A percentile compares a stretch with the other conserved stretches of the same genome.
Evolutionary conservation across 129 eudicot genomes (phyloP).

Genomic region (Lonicera japonica): DNA sequence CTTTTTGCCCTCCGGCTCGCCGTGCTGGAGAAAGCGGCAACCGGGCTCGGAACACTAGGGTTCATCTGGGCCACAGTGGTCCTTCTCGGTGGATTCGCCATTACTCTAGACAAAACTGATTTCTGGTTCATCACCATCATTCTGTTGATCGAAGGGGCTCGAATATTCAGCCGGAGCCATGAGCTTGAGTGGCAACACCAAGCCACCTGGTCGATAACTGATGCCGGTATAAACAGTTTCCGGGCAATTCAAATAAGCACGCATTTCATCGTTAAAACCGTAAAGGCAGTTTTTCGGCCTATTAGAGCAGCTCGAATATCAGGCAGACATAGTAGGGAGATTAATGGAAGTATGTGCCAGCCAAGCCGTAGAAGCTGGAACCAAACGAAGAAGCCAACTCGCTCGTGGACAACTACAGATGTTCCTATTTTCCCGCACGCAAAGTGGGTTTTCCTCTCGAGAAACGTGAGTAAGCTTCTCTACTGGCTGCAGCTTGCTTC

Average conservation of each 20-base stretch:
- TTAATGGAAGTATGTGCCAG: constrained; percentile 1
- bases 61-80: constrained; percentile 99
- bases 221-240: constrained; percentile 62
- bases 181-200: constrained; percentile 99
- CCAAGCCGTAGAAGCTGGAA: constrained; percentile 23
- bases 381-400: constrained; percentile 30
- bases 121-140: constrained; percentile 83
- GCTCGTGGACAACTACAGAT: constrained; percentile 70
- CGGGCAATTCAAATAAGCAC: constrained; percentile 54
- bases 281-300: constrained; percentile 28
- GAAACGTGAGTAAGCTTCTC: constrained; percentile 62
- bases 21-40: constrained; percentile 74
- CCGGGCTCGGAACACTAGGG: constrained; percentile 81
- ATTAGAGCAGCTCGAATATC: constrained; percentile 3
- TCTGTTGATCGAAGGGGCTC: constrained; percentile 63
- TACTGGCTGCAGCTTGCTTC: constrained; percentile 75
- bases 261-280: constrained; percentile 20
- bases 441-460: constrained; percentile 57
- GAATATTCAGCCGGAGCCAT: constrained; percentile 85
- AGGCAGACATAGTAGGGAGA: constrained; percentile 18
- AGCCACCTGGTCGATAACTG: constrained; percentile 79
- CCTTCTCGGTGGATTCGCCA: constrained; percentile 87
- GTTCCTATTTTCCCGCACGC: constrained; percentile 82
- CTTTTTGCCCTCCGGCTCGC: constrained; percentile 90
- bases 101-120: constrained; percentile 65